These are phyloP conservation scores for Ophiocordyceps unilateralis DNA, from an alignment of 2,329 filamentous ascomycete genomes.

Conservation along the genomic window DNA sequence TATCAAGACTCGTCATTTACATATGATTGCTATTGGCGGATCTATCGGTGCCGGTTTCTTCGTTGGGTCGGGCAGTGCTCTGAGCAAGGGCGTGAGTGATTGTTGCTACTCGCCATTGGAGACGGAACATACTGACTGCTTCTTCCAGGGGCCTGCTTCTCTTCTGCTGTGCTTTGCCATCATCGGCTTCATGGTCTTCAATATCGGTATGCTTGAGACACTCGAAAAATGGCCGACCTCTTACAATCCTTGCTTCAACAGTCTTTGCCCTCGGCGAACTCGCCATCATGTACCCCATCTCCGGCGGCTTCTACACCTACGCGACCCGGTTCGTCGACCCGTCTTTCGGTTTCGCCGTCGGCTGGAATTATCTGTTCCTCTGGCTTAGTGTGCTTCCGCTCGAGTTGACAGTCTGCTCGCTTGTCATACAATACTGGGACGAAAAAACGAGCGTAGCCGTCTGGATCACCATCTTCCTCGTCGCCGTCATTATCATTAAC, in stretches of 20 bases:
- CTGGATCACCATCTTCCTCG: constrained; percentile 36
- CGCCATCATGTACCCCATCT: constrained; percentile 43
- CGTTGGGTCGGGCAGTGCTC: constrained; percentile 38
- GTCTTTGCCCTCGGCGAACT: constrained; percentile 44
- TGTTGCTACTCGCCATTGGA: background rate
- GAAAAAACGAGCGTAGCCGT: constrained; percentile 25
- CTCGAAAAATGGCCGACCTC: no score
- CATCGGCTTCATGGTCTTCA: constrained; percentile 43
- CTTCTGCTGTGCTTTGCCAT: constrained; percentile 34
- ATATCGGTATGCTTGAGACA: constrained; percentile 28
- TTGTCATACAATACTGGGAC: constrained; percentile 36
- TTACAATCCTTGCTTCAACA: constrained; percentile 4
- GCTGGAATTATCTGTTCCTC: constrained; percentile 27
- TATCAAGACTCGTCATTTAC: constrained; percentile 40
- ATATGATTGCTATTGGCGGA: constrained; percentile 46
- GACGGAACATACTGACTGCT: background rate
- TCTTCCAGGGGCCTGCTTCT: constrained; percentile 18
- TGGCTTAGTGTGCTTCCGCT: constrained; percentile 32
- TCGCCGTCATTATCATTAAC: constrained; percentile 32
- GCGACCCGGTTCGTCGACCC: constrained; percentile 44
- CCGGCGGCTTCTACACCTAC: constrained; percentile 46
- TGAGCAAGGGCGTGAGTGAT: constrained; percentile 29
- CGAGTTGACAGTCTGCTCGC: constrained; percentile 30
- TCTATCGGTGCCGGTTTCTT: constrained; percentile 48
- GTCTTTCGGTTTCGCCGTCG: constrained; percentile 39